Base-by-base conservation (phyloP, 73 alveolate species). In the Symbiodinium pilosum region DNA sequence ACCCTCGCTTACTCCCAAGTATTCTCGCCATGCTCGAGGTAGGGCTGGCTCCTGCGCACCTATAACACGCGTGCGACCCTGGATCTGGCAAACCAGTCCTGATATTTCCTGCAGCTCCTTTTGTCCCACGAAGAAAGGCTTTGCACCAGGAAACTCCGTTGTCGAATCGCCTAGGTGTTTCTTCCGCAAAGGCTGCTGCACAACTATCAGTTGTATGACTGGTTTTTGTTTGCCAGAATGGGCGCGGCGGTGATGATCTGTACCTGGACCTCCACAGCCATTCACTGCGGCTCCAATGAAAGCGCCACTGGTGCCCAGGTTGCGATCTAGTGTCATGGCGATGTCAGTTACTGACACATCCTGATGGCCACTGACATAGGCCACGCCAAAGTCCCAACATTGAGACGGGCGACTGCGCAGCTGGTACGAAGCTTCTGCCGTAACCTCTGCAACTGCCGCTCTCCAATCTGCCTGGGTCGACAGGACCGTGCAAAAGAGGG, bases 251-350 rank as follows among this genome's bases (percentile, higher is more conserved):
- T 71, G 75, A 41, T 68, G 77, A 40, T 91, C 97, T 18, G 97
- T 91, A 54, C 97, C 97, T 6, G 81, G 88, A 18, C 97, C 97
- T 0, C 97, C 85, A 54, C 97, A 91, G 47, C 97, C 97, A 54
- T 91, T 91, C 86, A 91, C 97, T 21, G 97, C 97, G 16, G 88
- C 97, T 20, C 97, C 97, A 43, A 91, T 28, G 88, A 87, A 91
- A 30, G 75, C 77, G 56, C 97, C 97, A 21, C 77, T 43, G 77
- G 97, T 91, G 51, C 97, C 97, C 88, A 91, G 87, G 88, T 32
- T 64, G 21, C 77, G 97, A 32, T 91, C 97, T 88, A 91, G 39
- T 16, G 97, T 43, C 54, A 36, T 42, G 54, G 97, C 71, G 39
- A 91, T 83, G 77, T 91, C 97, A 51, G 81, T 59, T 30, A 91